phyloP scores from a whole-genome alignment of 805 yeast species.

The Candida nemodendra region DNA sequence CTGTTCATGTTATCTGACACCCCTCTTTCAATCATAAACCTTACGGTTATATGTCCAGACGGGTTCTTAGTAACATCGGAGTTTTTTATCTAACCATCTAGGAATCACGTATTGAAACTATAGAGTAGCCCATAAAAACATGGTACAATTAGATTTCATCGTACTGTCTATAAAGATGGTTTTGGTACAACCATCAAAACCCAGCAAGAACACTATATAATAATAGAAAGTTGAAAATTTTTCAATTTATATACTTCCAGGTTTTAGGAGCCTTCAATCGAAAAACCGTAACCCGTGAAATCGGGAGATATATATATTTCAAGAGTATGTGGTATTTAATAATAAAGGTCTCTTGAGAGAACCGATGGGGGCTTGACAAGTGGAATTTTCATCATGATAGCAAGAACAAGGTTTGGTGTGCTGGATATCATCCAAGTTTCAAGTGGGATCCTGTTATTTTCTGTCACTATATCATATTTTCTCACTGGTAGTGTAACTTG shows the following conservation, averaged over 20 bases:
- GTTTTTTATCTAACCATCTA: conserved; percentile 33
- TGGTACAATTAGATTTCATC: conserved; percentile 20
- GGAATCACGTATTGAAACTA: conserved; percentile 34
- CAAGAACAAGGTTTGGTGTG: conserved; percentile 24
- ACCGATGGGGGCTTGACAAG: neutral
- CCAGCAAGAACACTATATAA: too few relatives aligned
- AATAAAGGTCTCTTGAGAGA: too few relatives aligned
- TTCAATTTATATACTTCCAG: neutral
- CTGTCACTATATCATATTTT: conserved; percentile 52
- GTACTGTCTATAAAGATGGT: conserved; percentile 39
- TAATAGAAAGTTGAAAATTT: conserved; percentile 16
- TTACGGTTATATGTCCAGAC: conserved; percentile 29
- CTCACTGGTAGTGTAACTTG: conserved; percentile 58
- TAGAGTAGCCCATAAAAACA: conserved; percentile 19
- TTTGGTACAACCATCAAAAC: conserved; percentile 24
- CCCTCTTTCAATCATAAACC: conserved; percentile 33
- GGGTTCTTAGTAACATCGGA: conserved; percentile 35
- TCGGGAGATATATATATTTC: too few relatives aligned
- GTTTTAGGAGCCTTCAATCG: too few relatives aligned
- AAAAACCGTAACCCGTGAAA: too few relatives aligned
- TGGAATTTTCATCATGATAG: neutral
- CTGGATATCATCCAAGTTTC: conserved; percentile 44
- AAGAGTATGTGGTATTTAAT: too few relatives aligned
- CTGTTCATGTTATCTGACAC: conserved; percentile 38
- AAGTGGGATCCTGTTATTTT: conserved; percentile 46